Base-by-base conservation (phyloP, 2,329 filamentous ascomycete species). In the Penicillium sp. region DNA sequence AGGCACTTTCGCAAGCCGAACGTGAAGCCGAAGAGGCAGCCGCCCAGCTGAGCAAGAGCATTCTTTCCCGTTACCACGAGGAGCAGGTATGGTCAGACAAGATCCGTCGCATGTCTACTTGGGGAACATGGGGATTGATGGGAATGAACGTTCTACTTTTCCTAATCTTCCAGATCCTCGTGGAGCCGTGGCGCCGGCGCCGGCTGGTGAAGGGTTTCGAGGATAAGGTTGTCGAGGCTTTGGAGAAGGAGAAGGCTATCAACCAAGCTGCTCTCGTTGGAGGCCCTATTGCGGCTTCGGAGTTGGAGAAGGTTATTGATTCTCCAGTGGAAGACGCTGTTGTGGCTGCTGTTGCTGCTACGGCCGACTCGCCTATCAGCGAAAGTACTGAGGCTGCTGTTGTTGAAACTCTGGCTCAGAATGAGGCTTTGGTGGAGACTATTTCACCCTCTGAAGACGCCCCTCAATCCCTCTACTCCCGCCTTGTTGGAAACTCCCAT, bases 11-110 rank as follows among this genome's bases (percentile, higher is more conserved):
- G 16, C 83, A 86, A 57, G 87, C 91, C 2, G 95, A 99, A 78
- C 83, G 84, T 45, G 86, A 90, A 58, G 86, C 96, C 59, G 90
- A 96, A 75, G 87, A 90, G 60, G 84, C 92, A 1, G 85, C 87
- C 54, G 85, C 87, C 52, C 84, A 87, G 67, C 79, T 99, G 53
- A 93, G 90, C 71, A 87, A 89, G 60, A 87, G 88, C 50, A 97
- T 98, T 66, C 80, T 97, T 51, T 90, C 90, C 60, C 86, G 96
- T 59, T 99, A 99, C 75, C 95, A 99, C 74, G 95, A 99, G 77
- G 95, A 99, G 79, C 95, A 99, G 79, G 96, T 99, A 55, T 99
- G 95, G 95, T 96, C 91, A 70, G 95, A 99, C 73, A 93, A 96
- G 67, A 99, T 99, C 71, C 84, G 95, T 35, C 84, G 95, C 63